Percentiles rank a stretch among this genome's conserved stretches.
phyloP scores from a whole-genome alignment of 2,329 filamentous ascomycete genomes.

The Furcasterigmium furcatum region DNA sequence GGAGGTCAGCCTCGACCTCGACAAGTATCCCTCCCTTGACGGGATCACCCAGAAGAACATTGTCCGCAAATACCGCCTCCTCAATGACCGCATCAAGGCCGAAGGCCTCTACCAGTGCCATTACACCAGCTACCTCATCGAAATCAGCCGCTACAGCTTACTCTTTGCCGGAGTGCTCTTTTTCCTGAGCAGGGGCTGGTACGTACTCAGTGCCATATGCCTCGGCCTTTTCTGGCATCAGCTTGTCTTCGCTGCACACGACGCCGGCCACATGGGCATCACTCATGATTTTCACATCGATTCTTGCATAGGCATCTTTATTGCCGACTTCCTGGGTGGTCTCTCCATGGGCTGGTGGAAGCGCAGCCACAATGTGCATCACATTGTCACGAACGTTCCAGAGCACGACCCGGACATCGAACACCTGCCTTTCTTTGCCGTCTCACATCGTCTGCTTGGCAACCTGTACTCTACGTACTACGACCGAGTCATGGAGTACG shows the following conservation, averaged over 20 bases:
- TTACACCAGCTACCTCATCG: conserved; percentile 75
- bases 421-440: conserved; percentile 84
- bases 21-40: conserved; percentile 80
- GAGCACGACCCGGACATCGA: conserved; percentile 97
- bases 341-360: conserved; percentile 98
- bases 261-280: conserved; percentile 96
- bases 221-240: conserved; percentile 92
- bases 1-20: conserved; percentile 71
- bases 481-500: conserved; percentile 74
- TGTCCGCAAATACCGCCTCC: conserved; percentile 73
- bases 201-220: conserved; percentile 65
- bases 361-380: conserved; percentile 91
- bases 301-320: conserved; percentile 81
- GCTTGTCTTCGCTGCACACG: conserved; percentile 88
- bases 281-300: conserved; percentile 86
- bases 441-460: conserved; percentile 76
- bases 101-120: conserved; percentile 83
- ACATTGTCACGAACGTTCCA: conserved; percentile 91
- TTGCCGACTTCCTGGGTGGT: conserved; percentile 86
- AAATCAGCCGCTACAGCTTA: conserved; percentile 67
- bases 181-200: conserved; percentile 63
- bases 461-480: conserved; percentile 80
- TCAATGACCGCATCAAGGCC: conserved; percentile 68
- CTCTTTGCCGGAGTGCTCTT: conserved; percentile 62
- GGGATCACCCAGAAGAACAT: conserved; percentile 70